phyloP scores from a whole-genome alignment of 1,139 yeast species.

The Pneumocystis murina region DNA sequence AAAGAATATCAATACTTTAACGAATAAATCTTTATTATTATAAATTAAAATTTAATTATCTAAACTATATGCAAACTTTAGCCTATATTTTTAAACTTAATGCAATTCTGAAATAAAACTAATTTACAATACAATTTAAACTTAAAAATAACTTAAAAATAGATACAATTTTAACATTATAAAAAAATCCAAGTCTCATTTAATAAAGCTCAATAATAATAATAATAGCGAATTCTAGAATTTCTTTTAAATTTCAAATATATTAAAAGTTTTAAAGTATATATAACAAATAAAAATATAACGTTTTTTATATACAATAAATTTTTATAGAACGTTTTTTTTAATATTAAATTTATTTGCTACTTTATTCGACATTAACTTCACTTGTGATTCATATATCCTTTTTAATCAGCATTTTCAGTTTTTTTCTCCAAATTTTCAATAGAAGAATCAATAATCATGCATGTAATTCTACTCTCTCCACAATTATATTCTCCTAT shows the following conservation, averaged over 20 bases:
- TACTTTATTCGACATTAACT: neutral
- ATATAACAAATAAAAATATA: neutral
- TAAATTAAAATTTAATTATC: too few species aligned
- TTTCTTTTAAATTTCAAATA: neutral
- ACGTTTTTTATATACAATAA: neutral
- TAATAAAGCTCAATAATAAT: neutral
- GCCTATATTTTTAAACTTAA: too few species aligned
- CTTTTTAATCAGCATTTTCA: neutral
- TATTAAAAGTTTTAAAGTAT: neutral
- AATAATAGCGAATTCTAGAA: neutral
- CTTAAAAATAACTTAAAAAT: too few species aligned
- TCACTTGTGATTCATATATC: neutral
- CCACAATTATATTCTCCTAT: neutral
- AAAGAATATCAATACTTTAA: neutral
- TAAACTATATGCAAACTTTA: too few species aligned
- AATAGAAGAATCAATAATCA: neutral
- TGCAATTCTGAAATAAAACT: too few species aligned
- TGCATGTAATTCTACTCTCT: neutral
- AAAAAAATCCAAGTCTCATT: neutral
- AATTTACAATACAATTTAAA: too few species aligned
- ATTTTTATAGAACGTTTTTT: neutral
- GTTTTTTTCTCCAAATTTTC: neutral
- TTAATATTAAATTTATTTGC: neutral
- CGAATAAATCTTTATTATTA: too few species aligned
- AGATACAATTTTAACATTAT: neutral